These are phyloP conservation scores for Cyberlindnera suaveolens DNA, from an alignment of 805 yeast species.

Conservation along the genomic window DNA sequence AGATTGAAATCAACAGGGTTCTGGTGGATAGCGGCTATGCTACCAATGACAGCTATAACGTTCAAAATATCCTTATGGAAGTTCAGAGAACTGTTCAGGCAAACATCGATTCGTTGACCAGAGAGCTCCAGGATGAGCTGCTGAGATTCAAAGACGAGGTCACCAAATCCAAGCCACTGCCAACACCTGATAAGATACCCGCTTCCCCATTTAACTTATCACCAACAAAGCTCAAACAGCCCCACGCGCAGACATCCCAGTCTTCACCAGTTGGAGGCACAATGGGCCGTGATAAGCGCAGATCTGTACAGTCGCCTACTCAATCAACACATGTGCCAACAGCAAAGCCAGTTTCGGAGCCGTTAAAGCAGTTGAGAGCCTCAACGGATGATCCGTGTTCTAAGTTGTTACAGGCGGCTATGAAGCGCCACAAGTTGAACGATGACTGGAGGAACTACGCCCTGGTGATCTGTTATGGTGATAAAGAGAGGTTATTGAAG, in stretches of 20 bases:
- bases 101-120: slow-evolving; percentile 7
- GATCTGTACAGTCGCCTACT: slow-evolving; percentile 16
- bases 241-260: not conserved
- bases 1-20: slow-evolving; percentile 53
- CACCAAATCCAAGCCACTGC: slow-evolving; percentile 14
- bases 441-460: slow-evolving; percentile 87
- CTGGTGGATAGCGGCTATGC: slow-evolving; percentile 18
- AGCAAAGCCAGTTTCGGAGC: slow-evolving; percentile 40
- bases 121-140: slow-evolving; percentile 12
- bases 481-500: slow-evolving; percentile 77
- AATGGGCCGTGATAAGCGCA: slow-evolving; percentile 2
- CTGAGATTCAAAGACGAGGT: slow-evolving; percentile 13
- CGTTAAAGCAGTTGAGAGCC: slow-evolving; percentile 76
- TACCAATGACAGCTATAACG: slow-evolving; percentile 7
- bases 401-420: slow-evolving; percentile 80
- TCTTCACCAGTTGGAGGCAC: slow-evolving; percentile 8
- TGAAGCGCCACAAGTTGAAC: slow-evolving; percentile 74
- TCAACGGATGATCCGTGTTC: slow-evolving; percentile 89
- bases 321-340: slow-evolving; percentile 6
- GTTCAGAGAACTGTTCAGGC: slow-evolving; percentile 12
- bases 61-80: slow-evolving; percentile 9
- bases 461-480: slow-evolving; percentile 84
- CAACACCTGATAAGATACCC: slow-evolving; percentile 20
- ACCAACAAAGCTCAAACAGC: slow-evolving; percentile 17
- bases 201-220: slow-evolving; percentile 26